Evolutionary conservation across 2,329 filamentous ascomycete species (phyloP), one percentile per base, ranked within the genome.

Genomic region (Samsoniella hepiali): DNA sequence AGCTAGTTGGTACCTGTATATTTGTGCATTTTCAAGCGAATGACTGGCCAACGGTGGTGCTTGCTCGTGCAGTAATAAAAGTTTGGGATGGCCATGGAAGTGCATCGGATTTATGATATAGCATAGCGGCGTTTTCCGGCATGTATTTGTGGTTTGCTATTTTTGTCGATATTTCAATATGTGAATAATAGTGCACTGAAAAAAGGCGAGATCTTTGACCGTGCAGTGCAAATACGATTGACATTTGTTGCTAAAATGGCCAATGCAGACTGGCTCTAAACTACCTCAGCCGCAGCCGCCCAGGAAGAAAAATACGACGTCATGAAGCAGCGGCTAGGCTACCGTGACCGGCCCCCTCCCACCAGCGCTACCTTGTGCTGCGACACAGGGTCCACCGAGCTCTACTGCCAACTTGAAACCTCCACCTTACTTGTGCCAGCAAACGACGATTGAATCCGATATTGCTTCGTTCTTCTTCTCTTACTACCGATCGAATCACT

Each of bases 61-160:
- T n/a, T 4, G 49, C 62, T 47, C 47, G 15, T 22, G 45, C 36
- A 17, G 34, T 34, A 40, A 38, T 42, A 53, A 58, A 54, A 54
- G 53, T 59, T 54, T 31, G 42, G 50, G 55, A 59, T 31, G 36
- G 38, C 38, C 42, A 40, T 50, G 44, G 34, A 50, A 55, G n/a
- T 51, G 61, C 54, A 53, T 63, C 54, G 15, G 27, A 58, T 34
- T 53, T 9, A 40, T 65, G 49, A 66, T 57, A 54, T 58, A 61
- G 62, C 63, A 62, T 65, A 53, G 63, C 60, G 62, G 63, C 61
- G 57, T 55, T 66, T 63, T 13, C 47, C 56, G 50, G 51, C 55
- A 53, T 64, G 62, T 32, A 54, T 63, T 59, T 50, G 15, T n/a
- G 36, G 22, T 58, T 42, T 63, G 54, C 36, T 45, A 55, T 40